phyloP scores from a whole-genome alignment of 345 rosid genomes.

The Ceriops decandra region DNA sequence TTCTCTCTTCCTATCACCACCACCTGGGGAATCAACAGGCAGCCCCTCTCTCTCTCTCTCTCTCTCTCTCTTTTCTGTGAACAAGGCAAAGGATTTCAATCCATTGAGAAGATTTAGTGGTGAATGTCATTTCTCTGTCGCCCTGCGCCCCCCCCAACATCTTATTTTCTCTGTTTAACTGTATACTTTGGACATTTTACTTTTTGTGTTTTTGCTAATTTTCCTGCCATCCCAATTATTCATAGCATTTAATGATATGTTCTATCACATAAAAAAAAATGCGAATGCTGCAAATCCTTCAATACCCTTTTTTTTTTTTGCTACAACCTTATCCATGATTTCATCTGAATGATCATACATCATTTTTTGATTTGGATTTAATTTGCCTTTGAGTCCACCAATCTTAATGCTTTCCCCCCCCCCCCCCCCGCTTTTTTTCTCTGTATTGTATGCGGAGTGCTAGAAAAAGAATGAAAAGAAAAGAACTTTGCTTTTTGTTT shows the following conservation, averaged over 20 bases:
- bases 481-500: neutral
- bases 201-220: neutral
- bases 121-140: neutral
- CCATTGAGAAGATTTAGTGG: neutral
- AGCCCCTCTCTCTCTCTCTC: neutral
- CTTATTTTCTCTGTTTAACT: neutral
- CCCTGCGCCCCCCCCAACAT: neutral
- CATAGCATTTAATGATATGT: neutral
- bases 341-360: too few species aligned
- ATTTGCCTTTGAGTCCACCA: too few species aligned
- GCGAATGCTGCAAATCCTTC: neutral
- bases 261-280: neutral
- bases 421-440: neutral
- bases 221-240: neutral
- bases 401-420: too few species aligned
- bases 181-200: neutral
- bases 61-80: neutral
- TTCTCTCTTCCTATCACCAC: too few species aligned
- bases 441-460: constrained; percentile 1
- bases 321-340: too few species aligned
- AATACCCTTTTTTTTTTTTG: too few species aligned
- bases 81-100: constrained; percentile 1
- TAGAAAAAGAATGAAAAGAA: neutral
- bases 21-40: too few species aligned
- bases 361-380: neutral